Evolutionary conservation across 495 filamentous ascomycete species (phyloP), one percentile per base, ranked within the genome.

Genomic region (Antarctomyces pellizariae): DNA sequence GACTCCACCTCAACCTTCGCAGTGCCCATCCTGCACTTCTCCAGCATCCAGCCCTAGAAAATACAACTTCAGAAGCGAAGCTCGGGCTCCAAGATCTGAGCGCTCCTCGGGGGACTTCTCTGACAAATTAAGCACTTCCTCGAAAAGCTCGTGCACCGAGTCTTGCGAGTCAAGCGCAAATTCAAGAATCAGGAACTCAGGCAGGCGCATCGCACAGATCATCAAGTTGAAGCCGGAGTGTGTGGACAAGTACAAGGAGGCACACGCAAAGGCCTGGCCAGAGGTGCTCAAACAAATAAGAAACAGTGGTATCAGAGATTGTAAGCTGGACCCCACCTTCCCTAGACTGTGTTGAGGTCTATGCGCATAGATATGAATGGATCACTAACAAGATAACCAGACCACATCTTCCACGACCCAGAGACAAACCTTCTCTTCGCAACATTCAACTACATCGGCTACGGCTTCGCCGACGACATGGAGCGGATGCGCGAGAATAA

Each of bases 371-470:
- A 36, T 16, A 16, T 13, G 20, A 7, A 22, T 14, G 13, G 16
- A 7, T 7, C 19, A 21, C 19, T 21, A 7, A 21, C 19, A 7
- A 21, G 10, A 7, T 6, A 16, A n/a, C 31, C 36, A 71, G 73
- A 78, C 35, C 71, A 66, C 18, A 82, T 80, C 38, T 77, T 61
- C 49, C 65, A 70, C 39, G 66, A 76, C 30, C 54, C 62, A 10
- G 54, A 52, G 9, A 54, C 57, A 0, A 51, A 59, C 13, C 65
- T 67, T 15, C 52, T 80, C 0, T 80, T 78, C 36, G 71, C 69
- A 5, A 64, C 50, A 15, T 77, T 77, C 48, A 78, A 76, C 44
- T 79, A 80, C 32, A 52, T 72, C 10, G 74, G 75, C 1, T 54
- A 56, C 26, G 62, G 75, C 45, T 77, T 59, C 18, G 67, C 59